phyloP scores from a whole-genome alignment of 345 rosid species.

The Chamaenerion angustifolium region DNA sequence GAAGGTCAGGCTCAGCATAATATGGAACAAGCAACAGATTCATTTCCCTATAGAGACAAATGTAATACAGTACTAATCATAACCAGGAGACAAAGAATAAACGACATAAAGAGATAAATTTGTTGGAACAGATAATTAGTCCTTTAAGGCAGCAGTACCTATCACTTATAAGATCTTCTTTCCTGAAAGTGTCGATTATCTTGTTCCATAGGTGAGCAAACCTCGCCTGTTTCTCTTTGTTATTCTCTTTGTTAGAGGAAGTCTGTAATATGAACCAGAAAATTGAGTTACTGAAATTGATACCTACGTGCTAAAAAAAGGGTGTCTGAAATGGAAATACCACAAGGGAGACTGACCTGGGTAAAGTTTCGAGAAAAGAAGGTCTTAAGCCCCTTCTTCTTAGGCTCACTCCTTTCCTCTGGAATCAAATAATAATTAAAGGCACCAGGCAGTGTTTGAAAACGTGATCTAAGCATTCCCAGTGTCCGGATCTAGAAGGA shows the following conservation, averaged over 20 bases:
- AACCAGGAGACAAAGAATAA: neutral
- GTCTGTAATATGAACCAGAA: slow-evolving; percentile 20
- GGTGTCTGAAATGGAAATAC: too few relatives aligned
- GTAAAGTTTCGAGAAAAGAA: slow-evolving; percentile 44
- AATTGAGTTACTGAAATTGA: neutral
- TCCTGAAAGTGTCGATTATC: slow-evolving; percentile 87
- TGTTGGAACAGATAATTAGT: slow-evolving; percentile 3
- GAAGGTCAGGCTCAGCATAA: slow-evolving; percentile 95
- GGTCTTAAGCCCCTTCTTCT: slow-evolving; percentile 63
- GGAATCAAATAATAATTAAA: slow-evolving; percentile 82
- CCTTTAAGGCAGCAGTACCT: slow-evolving; percentile 22
- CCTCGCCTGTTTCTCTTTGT: slow-evolving; percentile 69
- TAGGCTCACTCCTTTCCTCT: slow-evolving; percentile 38
- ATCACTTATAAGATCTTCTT: slow-evolving; percentile 85
- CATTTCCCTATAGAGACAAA: slow-evolving; percentile 62
- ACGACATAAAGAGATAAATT: neutral
- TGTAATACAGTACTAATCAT: neutral
- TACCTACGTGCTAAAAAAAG: neutral
- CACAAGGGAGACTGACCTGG: slow-evolving; percentile 23
- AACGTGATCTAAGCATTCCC: slow-evolving; percentile 98
- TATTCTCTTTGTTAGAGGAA: slow-evolving; percentile 47
- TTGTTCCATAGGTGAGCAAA: slow-evolving; percentile 99
- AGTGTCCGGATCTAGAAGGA: slow-evolving; percentile 72
- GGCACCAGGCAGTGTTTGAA: slow-evolving; percentile 75
- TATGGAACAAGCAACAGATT: slow-evolving; percentile 94